Evolutionary conservation across 2,329 filamentous ascomycete genomes (phyloP).

Genomic region (Berkeleyomyces rouxiae): DNA sequence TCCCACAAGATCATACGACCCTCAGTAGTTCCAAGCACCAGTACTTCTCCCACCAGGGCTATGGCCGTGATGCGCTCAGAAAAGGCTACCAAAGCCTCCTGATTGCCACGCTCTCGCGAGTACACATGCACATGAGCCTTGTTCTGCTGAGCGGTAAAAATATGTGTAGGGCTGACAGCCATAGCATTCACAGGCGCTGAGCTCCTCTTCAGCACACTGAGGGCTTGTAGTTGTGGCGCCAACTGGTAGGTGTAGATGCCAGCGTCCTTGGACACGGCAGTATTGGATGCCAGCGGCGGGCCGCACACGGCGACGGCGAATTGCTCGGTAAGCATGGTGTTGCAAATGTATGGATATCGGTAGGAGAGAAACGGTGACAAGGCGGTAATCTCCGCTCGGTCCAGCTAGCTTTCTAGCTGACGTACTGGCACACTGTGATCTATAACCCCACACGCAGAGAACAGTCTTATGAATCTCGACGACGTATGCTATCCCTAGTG

Average conservation of each 20-base stretch:
- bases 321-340: constrained; percentile 41
- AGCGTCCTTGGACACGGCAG: constrained; percentile 55
- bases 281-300: constrained; percentile 42
- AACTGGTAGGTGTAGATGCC: constrained; percentile 76
- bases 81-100: constrained; percentile 79
- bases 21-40: constrained; percentile 67
- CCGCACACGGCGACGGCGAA: constrained; percentile 44
- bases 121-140: constrained; percentile 93
- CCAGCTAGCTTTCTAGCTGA: background rate
- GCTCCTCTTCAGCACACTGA: constrained; percentile 79
- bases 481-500: background rate
- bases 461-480: background rate
- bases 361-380: background rate
- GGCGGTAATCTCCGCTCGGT: background rate
- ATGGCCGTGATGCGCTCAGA: constrained; percentile 71
- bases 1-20: constrained; percentile 88
- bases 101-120: constrained; percentile 62
- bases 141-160: constrained; percentile 81
- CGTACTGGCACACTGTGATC: background rate
- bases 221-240: constrained; percentile 59
- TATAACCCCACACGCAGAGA: background rate
- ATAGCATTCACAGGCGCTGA: constrained; percentile 63
- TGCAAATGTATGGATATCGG: background rate
- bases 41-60: constrained; percentile 51
- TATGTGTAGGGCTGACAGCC: constrained; percentile 62